phyloP scores from a whole-genome alignment of 495 filamentous ascomycete species.

The Aspergillus carlsbadensis region DNA sequence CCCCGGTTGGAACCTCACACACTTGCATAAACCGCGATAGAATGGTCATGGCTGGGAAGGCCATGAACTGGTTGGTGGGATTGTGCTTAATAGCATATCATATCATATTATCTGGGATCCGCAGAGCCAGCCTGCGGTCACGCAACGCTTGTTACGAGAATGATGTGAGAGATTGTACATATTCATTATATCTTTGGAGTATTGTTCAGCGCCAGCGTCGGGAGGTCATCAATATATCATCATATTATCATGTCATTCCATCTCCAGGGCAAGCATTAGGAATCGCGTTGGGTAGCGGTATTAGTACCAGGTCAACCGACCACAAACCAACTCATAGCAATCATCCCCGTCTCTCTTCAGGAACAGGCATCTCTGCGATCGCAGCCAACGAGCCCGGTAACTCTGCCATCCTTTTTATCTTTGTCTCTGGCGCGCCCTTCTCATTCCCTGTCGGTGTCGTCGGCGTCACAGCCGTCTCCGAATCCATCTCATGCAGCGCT shows the following conservation, averaged over 20 bases:
- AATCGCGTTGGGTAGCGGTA: background rate
- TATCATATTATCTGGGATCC: background rate
- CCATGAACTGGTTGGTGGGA: background rate
- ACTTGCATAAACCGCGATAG: constrained; percentile 12
- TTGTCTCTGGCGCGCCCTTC: background rate
- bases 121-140: constrained; percentile 10
- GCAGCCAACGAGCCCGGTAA: background rate
- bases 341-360: background rate
- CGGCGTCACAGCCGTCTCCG: background rate
- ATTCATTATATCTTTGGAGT: constrained; percentile 12
- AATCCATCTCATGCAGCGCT: constrained; percentile 13
- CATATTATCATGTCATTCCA: background rate
- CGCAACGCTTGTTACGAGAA: constrained; percentile 11
- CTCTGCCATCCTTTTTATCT: background rate
- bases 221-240: constrained; percentile 10
- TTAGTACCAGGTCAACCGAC: background rate
- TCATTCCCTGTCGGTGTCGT: background rate
- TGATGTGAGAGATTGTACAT: constrained; percentile 14
- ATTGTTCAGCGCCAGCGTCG: constrained; percentile 18
- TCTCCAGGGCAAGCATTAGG: background rate
- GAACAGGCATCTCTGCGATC: constrained; percentile 1
- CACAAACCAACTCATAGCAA: background rate
- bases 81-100: constrained; percentile 8
- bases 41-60: constrained; percentile 5
- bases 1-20: constrained; percentile 18